phyloP scores from a whole-genome alignment of 2,329 filamentous ascomycete species.

The Colletotrichum coccodes region DNA sequence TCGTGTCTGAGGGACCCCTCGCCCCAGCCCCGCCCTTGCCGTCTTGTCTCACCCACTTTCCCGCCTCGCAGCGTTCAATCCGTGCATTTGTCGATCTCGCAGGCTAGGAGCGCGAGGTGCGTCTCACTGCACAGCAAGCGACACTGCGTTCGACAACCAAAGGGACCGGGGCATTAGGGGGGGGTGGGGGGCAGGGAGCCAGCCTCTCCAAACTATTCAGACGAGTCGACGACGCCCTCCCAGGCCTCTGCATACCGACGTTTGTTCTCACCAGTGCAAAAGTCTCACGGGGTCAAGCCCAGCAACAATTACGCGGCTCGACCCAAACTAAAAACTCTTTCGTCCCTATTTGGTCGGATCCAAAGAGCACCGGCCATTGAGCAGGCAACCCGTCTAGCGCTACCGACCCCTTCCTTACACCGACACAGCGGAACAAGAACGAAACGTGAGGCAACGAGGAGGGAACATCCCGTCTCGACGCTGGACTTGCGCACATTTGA shows the following conservation, averaged over 20 bases:
- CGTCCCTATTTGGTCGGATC: neutral
- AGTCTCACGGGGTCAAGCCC: neutral
- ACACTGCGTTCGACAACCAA: neutral
- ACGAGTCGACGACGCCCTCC: conserved; percentile 25
- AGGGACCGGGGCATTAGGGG: neutral
- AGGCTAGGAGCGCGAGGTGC: neutral
- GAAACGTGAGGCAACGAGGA: neutral
- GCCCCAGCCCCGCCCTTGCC: conserved; percentile 17
- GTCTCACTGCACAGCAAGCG: neutral
- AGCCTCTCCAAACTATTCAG: conserved; percentile 14
- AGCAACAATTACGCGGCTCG: neutral
- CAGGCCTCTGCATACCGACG: neutral
- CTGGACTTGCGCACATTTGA: conserved; percentile 51
- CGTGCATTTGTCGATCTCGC: conserved; percentile 4
- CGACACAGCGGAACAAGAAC: conserved; percentile 2
- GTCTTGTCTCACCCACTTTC: conserved; percentile 21
- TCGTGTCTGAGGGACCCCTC: conserved; percentile 3
- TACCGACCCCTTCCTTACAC: conserved; percentile 21
- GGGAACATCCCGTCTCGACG: conserved; percentile 29
- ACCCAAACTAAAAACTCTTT: neutral
- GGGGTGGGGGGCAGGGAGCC: neutral
- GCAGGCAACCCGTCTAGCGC: neutral
- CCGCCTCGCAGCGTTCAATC: conserved; percentile 4
- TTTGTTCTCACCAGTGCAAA: neutral
- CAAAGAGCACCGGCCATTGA: neutral